phyloP scores from a whole-genome alignment of 2,329 filamentous ascomycete species.

The Hymenotorrendiella dingleyae region DNA sequence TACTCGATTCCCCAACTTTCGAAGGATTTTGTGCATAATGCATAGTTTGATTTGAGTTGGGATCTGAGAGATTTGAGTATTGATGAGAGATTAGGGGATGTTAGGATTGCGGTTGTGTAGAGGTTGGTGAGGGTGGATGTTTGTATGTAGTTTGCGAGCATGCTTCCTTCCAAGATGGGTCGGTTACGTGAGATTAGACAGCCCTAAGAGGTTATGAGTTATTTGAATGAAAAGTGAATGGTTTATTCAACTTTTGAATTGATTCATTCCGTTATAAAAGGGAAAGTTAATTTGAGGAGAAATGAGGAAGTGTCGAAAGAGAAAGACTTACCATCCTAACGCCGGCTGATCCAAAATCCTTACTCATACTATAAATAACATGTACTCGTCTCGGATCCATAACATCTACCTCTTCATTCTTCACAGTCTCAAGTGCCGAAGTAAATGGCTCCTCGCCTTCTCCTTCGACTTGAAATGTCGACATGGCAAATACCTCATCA shows the following conservation, averaged over 20 bases:
- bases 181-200: constrained; percentile 6
- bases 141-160: not conserved
- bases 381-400: not conserved
- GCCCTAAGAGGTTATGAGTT: too few species aligned
- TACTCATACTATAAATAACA: not conserved
- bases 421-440: not conserved
- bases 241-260: too few species aligned
- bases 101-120: constrained; percentile 5
- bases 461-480: constrained; percentile 27
- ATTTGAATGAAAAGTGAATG: too few species aligned
- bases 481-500: constrained; percentile 45
- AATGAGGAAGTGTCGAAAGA: not conserved
- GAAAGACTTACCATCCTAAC: constrained; percentile 1
- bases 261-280: too few species aligned
- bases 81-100: not conserved
- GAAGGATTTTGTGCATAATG: not conserved
- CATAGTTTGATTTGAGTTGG: not conserved
- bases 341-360: constrained; percentile 1
- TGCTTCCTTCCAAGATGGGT: not conserved
- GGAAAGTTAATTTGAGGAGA: too few species aligned
- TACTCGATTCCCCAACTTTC: not conserved
- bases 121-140: constrained; percentile 6
- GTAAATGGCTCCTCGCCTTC: not conserved
- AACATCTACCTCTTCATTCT: not conserved
- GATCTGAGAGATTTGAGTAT: not conserved